phyloP scores from a whole-genome alignment of 257 asterid genomes.

The Linderniella brevidens region DNA sequence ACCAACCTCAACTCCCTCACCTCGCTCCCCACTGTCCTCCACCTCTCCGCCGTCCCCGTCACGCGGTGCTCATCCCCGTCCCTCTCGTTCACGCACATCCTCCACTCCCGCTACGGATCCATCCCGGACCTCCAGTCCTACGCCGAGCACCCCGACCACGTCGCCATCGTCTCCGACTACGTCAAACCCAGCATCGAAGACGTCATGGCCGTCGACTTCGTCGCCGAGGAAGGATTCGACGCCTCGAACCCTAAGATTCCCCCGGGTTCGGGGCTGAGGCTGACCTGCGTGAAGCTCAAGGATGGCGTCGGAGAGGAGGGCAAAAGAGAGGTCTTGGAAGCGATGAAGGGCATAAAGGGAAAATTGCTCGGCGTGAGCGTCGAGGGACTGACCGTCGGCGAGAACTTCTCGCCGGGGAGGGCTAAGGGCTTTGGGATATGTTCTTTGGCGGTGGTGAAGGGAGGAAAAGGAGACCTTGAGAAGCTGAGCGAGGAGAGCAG shows the following conservation, averaged over 20 bases:
- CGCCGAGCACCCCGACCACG: conserved; percentile 21
- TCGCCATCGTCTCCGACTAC: conserved; percentile 1
- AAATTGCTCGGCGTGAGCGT: conserved; percentile 27
- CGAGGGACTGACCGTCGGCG: conserved; percentile 56
- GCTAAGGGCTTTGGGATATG: conserved; percentile 70
- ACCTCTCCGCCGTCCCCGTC: conserved; percentile 65
- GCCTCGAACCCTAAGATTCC: background rate
- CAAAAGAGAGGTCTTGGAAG: conserved; percentile 31
- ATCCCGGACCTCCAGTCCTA: conserved; percentile 42
- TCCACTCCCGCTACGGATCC: conserved; percentile 64
- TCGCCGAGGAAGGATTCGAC: conserved; percentile 2
- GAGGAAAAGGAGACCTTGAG: conserved; percentile 30
- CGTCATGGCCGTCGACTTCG: conserved; percentile 5
- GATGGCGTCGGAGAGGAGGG: conserved; percentile 24
- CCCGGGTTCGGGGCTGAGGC: conserved; percentile 3
- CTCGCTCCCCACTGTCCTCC: conserved; percentile 53
- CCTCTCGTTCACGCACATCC: conserved; percentile 73
- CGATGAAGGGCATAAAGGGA: conserved; percentile 26
- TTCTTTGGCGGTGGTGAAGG: conserved; percentile 53
- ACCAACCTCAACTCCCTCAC: conserved; percentile 42
- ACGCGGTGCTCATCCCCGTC: conserved; percentile 36
- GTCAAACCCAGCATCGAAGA: conserved; percentile 2
- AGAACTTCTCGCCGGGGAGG: conserved; percentile 67
- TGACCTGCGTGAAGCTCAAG: conserved; percentile 2
- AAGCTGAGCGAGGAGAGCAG: conserved; percentile 26